Percentiles rank a stretch among this genome's conserved stretches.
These are phyloP conservation scores for Manihot esculenta DNA, from an alignment of 441 rosid species.

Conservation along the genomic window DNA sequence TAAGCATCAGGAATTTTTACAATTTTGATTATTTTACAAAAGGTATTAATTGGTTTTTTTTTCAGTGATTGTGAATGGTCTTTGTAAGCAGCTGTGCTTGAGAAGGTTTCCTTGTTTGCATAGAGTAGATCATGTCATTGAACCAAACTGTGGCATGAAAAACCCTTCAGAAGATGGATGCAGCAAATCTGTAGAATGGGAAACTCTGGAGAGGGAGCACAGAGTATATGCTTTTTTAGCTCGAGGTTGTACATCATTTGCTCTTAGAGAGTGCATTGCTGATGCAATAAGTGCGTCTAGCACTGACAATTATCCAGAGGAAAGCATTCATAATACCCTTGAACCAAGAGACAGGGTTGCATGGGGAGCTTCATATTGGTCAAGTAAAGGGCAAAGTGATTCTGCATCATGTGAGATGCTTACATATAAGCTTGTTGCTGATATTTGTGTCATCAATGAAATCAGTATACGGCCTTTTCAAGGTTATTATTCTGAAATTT, in stretches of 20 bases:
- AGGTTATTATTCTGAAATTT: conserved; percentile 45
- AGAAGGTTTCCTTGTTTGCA: conserved; percentile 61
- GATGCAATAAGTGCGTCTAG: conserved; percentile 81
- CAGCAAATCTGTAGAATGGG: conserved; percentile 46
- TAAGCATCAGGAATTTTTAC: not conserved
- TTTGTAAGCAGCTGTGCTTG: conserved; percentile 66
- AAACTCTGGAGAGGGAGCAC: conserved; percentile 59
- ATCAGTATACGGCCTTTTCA: conserved; percentile 72
- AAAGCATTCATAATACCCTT: conserved; percentile 72
- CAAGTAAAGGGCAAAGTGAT: conserved; percentile 70
- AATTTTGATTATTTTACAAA: not conserved
- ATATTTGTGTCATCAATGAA: conserved; percentile 71
- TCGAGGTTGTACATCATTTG: conserved; percentile 42
- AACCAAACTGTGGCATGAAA: conserved; percentile 23
- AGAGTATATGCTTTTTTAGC: conserved; percentile 62
- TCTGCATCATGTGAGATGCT: conserved; percentile 83
- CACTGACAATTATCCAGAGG: conserved; percentile 82
- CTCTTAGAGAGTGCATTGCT: conserved; percentile 44
- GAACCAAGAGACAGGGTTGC: conserved; percentile 49
- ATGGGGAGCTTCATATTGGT: conserved; percentile 71
- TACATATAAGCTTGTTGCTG: conserved; percentile 59
- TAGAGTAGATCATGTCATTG: conserved; percentile 47
- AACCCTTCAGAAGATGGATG: conserved; percentile 47
- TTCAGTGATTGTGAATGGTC: conserved; percentile 67
- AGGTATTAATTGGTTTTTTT: conserved; percentile 10